Evolutionary conservation across 768 basidiomycete species (phyloP).

Genomic region (Lyophyllum atratum): DNA sequence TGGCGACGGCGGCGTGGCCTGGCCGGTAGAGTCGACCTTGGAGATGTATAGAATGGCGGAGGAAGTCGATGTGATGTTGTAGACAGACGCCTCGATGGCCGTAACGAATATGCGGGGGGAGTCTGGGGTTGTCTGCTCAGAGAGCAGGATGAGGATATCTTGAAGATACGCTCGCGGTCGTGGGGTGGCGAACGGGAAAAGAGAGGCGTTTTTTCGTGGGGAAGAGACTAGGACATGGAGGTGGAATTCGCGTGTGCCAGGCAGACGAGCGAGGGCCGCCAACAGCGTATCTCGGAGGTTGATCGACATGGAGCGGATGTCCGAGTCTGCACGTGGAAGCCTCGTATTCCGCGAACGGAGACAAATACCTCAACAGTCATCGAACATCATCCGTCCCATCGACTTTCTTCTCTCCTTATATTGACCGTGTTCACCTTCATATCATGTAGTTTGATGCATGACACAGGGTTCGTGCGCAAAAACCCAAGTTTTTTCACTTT

Average conservation of each 20-base stretch:
- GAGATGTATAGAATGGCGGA: conserved; percentile 84
- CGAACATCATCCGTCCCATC: background rate
- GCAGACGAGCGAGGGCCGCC: conserved; percentile 51
- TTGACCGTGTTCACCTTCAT: no score
- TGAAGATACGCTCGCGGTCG: conserved; percentile 70
- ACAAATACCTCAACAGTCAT: background rate
- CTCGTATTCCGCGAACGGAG: background rate
- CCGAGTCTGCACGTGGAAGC: conserved; percentile 3
- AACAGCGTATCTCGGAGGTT: conserved; percentile 66
- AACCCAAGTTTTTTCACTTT: no score
- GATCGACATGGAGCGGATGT: conserved; percentile 16
- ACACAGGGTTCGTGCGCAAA: no score
- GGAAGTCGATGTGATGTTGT: conserved; percentile 68
- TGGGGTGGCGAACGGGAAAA: conserved; percentile 77
- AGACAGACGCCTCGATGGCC: conserved; percentile 79
- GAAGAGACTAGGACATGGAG: conserved; percentile 73
- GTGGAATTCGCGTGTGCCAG: conserved; percentile 73
- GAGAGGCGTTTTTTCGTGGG: conserved; percentile 61
- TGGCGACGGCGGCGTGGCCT: conserved; percentile 62
- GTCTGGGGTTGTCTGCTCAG: conserved; percentile 55
- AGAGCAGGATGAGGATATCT: conserved; percentile 75
- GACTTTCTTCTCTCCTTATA: background rate
- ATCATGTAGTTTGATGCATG: no score
- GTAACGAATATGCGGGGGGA: conserved; percentile 65
- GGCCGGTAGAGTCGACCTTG: conserved; percentile 93